Evolutionary conservation across 495 filamentous ascomycete genomes (phyloP).

Genomic region (Neurospora sp.): DNA sequence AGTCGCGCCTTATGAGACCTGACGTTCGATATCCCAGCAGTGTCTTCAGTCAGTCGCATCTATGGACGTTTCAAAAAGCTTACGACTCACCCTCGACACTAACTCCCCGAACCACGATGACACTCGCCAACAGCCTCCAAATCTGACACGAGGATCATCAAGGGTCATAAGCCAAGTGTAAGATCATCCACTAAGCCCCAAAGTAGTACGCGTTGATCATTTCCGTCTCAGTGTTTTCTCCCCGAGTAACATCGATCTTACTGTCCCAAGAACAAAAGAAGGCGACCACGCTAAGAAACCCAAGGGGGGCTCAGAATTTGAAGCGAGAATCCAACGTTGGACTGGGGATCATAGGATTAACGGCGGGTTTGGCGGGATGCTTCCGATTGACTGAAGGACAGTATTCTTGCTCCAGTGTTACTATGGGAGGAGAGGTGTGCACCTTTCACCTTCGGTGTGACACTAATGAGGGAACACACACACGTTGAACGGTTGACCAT

Average conservation of each 20-base stretch:
- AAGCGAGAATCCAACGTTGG: background rate
- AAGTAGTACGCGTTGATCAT: background rate
- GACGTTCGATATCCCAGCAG: background rate
- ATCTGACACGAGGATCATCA: background rate
- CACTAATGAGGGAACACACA: background rate
- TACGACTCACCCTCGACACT: background rate
- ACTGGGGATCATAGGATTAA: background rate
- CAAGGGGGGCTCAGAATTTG: background rate
- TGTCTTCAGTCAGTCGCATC: background rate
- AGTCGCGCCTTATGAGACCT: background rate
- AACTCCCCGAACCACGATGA: background rate
- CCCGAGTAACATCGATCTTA: background rate
- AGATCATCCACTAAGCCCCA: background rate
- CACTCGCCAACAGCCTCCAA: background rate
- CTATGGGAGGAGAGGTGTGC: background rate
- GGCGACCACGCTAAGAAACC: background rate
- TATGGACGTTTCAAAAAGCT: background rate
- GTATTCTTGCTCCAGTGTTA: background rate
- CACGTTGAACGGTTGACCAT: background rate
- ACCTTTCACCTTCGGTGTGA: background rate
- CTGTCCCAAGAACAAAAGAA: background rate
- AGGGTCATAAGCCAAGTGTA: background rate
- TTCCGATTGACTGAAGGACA: background rate
- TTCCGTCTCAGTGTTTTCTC: background rate
- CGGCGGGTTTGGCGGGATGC: background rate